A percentile compares a stretch with the other conserved stretches of the same genome.
Conservation (phyloP, 495 filamentous ascomycete species). For the Cercophora sp. region DNA sequence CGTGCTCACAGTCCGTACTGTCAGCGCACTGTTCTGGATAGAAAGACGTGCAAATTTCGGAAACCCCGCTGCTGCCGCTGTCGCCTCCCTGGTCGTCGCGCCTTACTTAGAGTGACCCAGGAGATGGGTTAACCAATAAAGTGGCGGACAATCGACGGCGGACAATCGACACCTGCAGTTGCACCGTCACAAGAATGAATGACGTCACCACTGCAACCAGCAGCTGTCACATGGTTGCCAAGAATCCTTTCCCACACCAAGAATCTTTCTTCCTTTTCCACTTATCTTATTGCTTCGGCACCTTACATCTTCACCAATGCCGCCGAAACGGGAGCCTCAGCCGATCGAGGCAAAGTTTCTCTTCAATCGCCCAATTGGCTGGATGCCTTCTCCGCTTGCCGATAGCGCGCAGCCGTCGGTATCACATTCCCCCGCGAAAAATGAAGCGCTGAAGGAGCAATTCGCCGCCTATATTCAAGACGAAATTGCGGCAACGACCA, state of each 20-base stretch:
- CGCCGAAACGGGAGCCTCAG: background rate
- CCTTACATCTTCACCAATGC: background rate
- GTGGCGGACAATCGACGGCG: too few species aligned
- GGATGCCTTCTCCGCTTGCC: background rate
- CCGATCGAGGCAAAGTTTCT: constrained; percentile 2
- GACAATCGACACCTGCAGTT: too few species aligned
- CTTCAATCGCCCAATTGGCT: background rate
- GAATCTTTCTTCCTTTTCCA: background rate
- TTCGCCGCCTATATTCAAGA: constrained; percentile 4
- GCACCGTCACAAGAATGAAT: background rate
- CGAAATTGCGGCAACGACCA: background rate
- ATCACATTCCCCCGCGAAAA: background rate
- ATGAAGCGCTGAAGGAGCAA: constrained; percentile 1
- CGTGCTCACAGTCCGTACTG: too few species aligned
- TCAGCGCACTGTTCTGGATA: too few species aligned
- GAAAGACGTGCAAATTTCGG: too few species aligned
- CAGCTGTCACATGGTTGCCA: background rate
- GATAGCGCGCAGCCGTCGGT: constrained; percentile 1
- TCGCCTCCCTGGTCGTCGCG: too few species aligned
- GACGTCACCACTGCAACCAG: background rate
- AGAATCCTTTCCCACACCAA: too few species aligned
- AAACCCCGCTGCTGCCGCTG: too few species aligned
- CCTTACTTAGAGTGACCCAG: too few species aligned
- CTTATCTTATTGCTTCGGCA: background rate
- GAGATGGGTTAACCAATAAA: too few species aligned